A percentile compares a stretch with the other conserved stretches of the same genome.
These are phyloP conservation scores for Sonneratia caseolaris DNA, from an alignment of 345 rosid species.

Conservation along the genomic window DNA sequence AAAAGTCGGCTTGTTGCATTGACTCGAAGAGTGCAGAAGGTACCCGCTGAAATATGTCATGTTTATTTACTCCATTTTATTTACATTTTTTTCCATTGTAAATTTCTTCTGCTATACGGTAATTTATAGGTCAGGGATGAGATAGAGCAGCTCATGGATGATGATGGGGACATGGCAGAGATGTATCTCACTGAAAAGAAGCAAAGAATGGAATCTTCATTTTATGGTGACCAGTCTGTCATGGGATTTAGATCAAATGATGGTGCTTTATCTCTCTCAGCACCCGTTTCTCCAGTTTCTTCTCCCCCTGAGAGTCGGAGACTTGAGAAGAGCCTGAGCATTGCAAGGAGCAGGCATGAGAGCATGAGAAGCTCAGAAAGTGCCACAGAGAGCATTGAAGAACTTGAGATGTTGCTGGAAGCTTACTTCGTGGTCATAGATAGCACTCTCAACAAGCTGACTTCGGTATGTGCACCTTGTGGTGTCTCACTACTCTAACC, in stretches of 20 bases:
- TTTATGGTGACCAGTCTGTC: conserved; percentile 71
- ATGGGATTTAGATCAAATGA: conserved; percentile 69
- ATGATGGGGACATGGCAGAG: conserved; percentile 99
- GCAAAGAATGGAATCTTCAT: conserved; percentile 64
- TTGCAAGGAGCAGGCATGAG: conserved; percentile 87
- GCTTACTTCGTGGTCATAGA: conserved; percentile 97
- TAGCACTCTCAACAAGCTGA: conserved; percentile 88
- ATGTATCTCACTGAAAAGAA: conserved; percentile 98
- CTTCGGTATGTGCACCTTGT: conserved; percentile 46
- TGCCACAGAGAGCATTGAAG: conserved; percentile 66
- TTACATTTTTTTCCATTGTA: conserved; percentile 5
- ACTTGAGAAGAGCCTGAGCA: conserved; percentile 82
- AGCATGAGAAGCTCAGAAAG: conserved; percentile 82
- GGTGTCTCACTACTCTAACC: background rate
- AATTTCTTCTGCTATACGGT: background rate
- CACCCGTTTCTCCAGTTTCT: conserved; percentile 91
- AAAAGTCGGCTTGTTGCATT: conserved; percentile 98
- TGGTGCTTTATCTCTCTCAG: conserved; percentile 60
- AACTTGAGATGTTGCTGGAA: conserved; percentile 97
- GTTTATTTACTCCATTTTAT: background rate
- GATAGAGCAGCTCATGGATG: conserved; percentile 99
- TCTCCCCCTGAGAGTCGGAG: conserved; percentile 74
- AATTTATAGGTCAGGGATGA: conserved; percentile 77
- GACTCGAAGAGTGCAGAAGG: conserved; percentile 97
- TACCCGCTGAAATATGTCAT: conserved; percentile 10